Conservation (phyloP, 192 early-diverging fungal species). For the Pilobolus umbonatus region DNA sequence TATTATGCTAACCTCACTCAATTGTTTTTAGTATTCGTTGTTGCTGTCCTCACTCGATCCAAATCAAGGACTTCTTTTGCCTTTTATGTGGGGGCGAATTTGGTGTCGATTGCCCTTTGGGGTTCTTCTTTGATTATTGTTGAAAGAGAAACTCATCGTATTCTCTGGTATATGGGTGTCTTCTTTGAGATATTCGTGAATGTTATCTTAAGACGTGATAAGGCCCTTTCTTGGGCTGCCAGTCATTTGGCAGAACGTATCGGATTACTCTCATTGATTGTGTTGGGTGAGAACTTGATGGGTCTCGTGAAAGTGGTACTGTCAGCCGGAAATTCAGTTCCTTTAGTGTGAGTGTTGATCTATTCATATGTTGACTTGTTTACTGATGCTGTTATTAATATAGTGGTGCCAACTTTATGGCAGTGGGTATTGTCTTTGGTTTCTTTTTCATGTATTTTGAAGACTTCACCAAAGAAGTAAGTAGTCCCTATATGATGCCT, state of each 20-base stretch:
- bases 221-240: conserved; percentile 43
- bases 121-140: conserved; percentile 33
- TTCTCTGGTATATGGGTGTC: conserved; percentile 39
- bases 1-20: neutral
- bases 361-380: neutral
- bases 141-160: conserved; percentile 29
- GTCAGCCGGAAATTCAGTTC: conserved; percentile 8
- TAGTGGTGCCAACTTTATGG: conserved; percentile 38
- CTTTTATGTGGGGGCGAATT: conserved; percentile 39
- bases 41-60: conserved; percentile 21
- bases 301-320: conserved; percentile 22
- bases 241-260: conserved; percentile 47
- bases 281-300: conserved; percentile 37
- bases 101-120: conserved; percentile 42
- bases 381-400: neutral
- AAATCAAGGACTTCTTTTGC: conserved; percentile 34
- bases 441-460: conserved; percentile 53
- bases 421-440: conserved; percentile 43
- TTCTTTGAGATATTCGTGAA: conserved; percentile 36
- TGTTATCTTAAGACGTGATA: conserved; percentile 34
- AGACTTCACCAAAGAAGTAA: conserved; percentile 44
- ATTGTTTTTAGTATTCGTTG: conserved; percentile 17
- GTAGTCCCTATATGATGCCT: neutral
- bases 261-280: conserved; percentile 43
- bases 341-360: conserved; percentile 26